Percentiles rank a stretch among this genome's conserved stretches.
phyloP scores from a whole-genome alignment of 2,329 filamentous ascomycete species.

The Metarhizium album region DNA sequence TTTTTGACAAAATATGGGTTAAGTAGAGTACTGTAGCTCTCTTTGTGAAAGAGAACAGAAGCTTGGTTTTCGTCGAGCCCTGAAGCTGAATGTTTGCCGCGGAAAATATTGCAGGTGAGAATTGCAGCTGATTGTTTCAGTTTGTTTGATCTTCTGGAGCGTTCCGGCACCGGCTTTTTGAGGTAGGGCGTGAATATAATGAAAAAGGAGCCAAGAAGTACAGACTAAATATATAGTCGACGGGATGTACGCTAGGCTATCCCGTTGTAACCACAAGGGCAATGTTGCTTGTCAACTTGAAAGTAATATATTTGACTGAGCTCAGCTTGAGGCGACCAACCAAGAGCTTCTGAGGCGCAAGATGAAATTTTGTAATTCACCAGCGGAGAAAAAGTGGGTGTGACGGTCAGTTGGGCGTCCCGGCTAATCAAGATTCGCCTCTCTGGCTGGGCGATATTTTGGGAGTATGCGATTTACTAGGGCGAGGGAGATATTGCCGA shows the following conservation, averaged over 20 bases:
- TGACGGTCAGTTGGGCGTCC: slow-evolving; percentile 9
- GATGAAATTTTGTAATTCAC: slow-evolving; percentile 8
- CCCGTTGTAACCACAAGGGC: background rate
- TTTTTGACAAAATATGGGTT: too few relatives aligned
- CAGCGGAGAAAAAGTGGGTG: slow-evolving; percentile 5
- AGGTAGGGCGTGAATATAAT: background rate
- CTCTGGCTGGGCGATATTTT: slow-evolving; percentile 5
- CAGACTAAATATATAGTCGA: background rate
- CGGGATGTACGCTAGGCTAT: background rate
- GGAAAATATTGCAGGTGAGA: background rate
- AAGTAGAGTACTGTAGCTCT: background rate
- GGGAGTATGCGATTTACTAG: background rate
- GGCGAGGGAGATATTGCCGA: background rate
- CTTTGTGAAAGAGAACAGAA: background rate
- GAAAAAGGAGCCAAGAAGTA: background rate
- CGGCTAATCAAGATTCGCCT: slow-evolving; percentile 6
- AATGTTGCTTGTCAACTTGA: slow-evolving; percentile 5
- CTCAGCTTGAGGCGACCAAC: slow-evolving; percentile 2
- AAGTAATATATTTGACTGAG: background rate
- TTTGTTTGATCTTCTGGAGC: background rate
- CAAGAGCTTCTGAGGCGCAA: slow-evolving; percentile 5
- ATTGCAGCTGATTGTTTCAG: background rate
- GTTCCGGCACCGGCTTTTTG: background rate
- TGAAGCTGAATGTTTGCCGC: background rate
- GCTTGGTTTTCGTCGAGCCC: background rate